Evolutionary conservation across 73 alveolate genomes (phyloP).

Genomic region (Stentor coeruleus): DNA sequence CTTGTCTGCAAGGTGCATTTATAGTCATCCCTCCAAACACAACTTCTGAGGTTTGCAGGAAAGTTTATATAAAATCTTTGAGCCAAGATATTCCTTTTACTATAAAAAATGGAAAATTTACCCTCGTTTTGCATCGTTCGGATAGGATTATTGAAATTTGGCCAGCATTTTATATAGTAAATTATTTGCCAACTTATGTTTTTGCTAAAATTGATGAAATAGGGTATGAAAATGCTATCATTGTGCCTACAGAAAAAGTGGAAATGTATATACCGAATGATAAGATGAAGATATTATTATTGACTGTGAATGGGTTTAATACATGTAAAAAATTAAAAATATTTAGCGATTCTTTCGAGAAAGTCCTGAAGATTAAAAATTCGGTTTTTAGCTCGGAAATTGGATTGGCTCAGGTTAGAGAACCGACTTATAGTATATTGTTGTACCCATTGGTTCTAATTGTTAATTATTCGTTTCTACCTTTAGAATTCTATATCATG

Average conservation of each 20-base stretch:
- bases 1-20: not conserved
- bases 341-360: not conserved
- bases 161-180: not conserved
- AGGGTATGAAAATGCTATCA: too few species aligned
- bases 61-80: not conserved
- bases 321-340: not conserved
- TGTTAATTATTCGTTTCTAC: not conserved
- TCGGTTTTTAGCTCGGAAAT: not conserved
- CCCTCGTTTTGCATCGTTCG: not conserved
- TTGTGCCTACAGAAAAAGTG: too few species aligned
- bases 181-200: not conserved
- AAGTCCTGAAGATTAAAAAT: not conserved
- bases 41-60: not conserved
- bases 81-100: not conserved
- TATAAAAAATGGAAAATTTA: not conserved
- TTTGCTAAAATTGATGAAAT: not conserved
- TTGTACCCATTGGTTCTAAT: not conserved
- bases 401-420: not conserved
- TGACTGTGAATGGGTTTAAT: not conserved
- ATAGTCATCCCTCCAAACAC: not conserved
- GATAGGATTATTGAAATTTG: too few species aligned
- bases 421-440: too few species aligned
- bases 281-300: not conserved
- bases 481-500: not conserved
- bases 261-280: too few species aligned